Base-by-base conservation (phyloP, 78 protist species). In the Ministeria vibrans region DNA sequence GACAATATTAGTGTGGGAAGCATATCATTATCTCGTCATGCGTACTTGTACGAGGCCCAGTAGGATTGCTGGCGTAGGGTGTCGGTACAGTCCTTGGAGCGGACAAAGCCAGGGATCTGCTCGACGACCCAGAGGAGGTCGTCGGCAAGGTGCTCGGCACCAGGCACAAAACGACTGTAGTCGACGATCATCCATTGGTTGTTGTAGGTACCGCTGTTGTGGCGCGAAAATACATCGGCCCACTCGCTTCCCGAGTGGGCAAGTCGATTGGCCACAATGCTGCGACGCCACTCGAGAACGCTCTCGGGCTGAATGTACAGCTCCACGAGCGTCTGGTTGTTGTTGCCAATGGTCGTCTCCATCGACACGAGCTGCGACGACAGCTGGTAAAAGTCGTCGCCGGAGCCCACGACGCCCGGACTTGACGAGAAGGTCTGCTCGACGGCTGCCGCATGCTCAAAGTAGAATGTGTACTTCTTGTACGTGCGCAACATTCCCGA, bases 51-150 rank as follows among this genome's bases (percentile, higher is more conserved):
- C n/a, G n/a, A n/a, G n/a, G n/a, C n/a, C n/a, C n/a, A n/a, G n/a
- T n/a, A n/a, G n/a, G n/a, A n/a, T n/a, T n/a, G n/a, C 22, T 63
- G 44, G 30, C 81, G 30, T 23, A 88, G 85, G 9, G 77, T 30
- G 62, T n/a, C 78, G n/a, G 88, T 91, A 73, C 46, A 27, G 75
- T 83, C 91, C 27, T 43, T 71, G 36, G 3, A 34, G 36, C 46
- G 49, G 36, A 70, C 53, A 5, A 38, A n/a, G 75, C 97, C 97
- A 25, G 97, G 97, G 42, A 89, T 78, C 81, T 91, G 93, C 82
- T 93, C 97, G 13, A 83, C 39, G n/a, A 91, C 79, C 73, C 82
- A 85, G 23, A 93, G 71, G 22, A 89, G 55, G 63, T 82, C 91
- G 51, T 78, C 83, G 36, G 9, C 27, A 28, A 91, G 44, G 68